phyloP scores from a whole-genome alignment of 192 early-diverging fungal species.

The Pilobolus umbonatus region DNA sequence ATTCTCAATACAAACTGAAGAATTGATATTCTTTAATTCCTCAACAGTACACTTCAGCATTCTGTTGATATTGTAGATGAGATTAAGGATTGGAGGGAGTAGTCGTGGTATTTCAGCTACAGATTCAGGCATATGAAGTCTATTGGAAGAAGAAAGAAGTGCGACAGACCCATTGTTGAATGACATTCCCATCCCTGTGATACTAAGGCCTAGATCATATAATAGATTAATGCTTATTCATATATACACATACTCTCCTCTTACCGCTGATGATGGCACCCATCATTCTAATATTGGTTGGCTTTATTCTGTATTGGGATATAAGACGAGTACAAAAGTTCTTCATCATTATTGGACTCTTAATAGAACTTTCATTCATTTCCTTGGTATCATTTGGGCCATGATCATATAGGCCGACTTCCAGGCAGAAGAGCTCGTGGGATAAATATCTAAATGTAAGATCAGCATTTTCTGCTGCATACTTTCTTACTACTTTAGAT shows the following conservation, averaged over 20 bases:
- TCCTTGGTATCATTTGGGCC: slow-evolving; percentile 1
- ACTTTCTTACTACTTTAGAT: not conserved
- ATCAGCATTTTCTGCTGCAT: not conserved
- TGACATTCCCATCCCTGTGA: not conserved
- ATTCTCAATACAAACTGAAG: slow-evolving; percentile 2
- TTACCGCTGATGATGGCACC: slow-evolving; percentile 1
- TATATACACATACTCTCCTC: not conserved
- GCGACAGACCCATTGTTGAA: not conserved
- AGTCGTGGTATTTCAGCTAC: slow-evolving; percentile 3
- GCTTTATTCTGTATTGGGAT: slow-evolving; percentile 2
- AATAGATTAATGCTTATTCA: not conserved
- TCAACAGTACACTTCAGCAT: not conserved
- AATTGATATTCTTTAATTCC: not conserved
- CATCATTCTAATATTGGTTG: not conserved
- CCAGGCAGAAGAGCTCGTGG: not conserved
- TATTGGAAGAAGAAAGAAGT: not conserved
- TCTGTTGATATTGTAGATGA: not conserved
- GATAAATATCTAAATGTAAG: not conserved
- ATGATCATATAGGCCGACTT: not conserved
- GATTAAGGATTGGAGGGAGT: slow-evolving; percentile 3
- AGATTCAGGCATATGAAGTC: slow-evolving; percentile 11
- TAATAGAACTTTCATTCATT: not conserved
- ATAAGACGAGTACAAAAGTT: not conserved
- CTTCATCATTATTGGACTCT: slow-evolving; percentile 11
- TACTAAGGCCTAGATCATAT: slow-evolving; percentile 3